These are phyloP conservation scores for Hyaloperonospora arabidopsidis DNA, from an alignment of 352 stramenopile species.

Conservation along the genomic window DNA sequence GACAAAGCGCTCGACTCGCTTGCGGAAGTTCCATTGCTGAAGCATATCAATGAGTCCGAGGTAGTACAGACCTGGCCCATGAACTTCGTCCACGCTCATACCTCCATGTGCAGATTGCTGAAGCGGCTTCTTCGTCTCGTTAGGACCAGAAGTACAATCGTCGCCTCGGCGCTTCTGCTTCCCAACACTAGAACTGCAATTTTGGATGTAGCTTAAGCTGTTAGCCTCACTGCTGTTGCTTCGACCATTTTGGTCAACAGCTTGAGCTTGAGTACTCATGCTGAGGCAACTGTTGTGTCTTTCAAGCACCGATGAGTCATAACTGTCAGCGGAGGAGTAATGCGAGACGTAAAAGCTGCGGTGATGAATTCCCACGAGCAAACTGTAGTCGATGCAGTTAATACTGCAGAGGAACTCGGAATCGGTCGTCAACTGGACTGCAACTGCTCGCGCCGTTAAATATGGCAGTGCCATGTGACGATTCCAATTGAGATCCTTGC, in stretches of 20 bases:
- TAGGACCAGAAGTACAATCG: constrained; percentile 26
- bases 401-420: constrained; percentile 86
- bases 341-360: constrained; percentile 78
- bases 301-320: constrained; percentile 27
- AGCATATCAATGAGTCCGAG: constrained; percentile 94
- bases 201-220: constrained; percentile 20
- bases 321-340: constrained; percentile 48
- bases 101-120: constrained; percentile 39
- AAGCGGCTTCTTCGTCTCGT: constrained; percentile 27
- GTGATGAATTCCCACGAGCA: constrained; percentile 91
- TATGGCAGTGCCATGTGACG: constrained; percentile 64
- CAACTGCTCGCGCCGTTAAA: constrained; percentile 45
- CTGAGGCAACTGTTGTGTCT: constrained; percentile 23
- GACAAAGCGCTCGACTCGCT: constrained; percentile 83
- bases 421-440: constrained; percentile 73
- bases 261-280: constrained; percentile 13
- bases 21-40: constrained; percentile 90
- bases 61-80: constrained; percentile 90
- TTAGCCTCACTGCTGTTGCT: constrained; percentile 25
- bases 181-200: constrained; percentile 25
- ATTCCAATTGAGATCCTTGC: constrained; percentile 82
- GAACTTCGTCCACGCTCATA: constrained; percentile 80
- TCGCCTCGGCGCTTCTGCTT: constrained; percentile 14
- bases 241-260: constrained; percentile 14
- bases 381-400: constrained; percentile 94